A percentile compares a stretch with the other conserved stretches of the same genome.
Conservation (phyloP, 495 filamentous ascomycete genomes). For the Paragyromitra xinjiangensis region DNA sequence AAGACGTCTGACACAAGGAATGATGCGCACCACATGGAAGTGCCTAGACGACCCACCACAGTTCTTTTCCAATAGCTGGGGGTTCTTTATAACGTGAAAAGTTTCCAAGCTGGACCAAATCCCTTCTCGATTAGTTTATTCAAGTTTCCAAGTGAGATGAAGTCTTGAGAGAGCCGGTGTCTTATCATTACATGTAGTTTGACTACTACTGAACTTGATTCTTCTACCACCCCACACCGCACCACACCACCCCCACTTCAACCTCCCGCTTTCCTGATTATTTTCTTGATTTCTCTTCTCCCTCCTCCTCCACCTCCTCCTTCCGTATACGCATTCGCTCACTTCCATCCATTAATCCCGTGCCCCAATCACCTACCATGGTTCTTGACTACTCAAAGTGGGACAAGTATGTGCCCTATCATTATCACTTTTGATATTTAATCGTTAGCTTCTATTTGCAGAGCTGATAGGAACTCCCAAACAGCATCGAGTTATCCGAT, state of each 20-base stretch:
- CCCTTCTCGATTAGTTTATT: not conserved
- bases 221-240: not conserved
- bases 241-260: slow-evolving; percentile 22
- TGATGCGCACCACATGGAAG: slow-evolving; percentile 32
- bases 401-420: slow-evolving; percentile 52
- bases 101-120: not conserved
- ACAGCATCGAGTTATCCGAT: slow-evolving; percentile 84
- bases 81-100: not conserved
- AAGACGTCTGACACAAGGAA: slow-evolving; percentile 20
- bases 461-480: slow-evolving; percentile 26
- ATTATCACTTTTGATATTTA: slow-evolving; percentile 1
- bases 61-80: not conserved
- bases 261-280: not conserved
- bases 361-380: slow-evolving; percentile 28
- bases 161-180: not conserved
- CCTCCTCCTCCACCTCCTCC: not conserved
- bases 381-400: slow-evolving; percentile 58
- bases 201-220: not conserved
- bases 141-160: not conserved
- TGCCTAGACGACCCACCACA: slow-evolving; percentile 25
- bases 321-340: not conserved
- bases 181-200: not conserved
- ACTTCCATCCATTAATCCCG: not conserved
- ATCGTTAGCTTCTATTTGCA: not conserved
- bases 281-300: not conserved